These are phyloP conservation scores for Colletotrichum sp. DNA, from an alignment of 2,329 filamentous ascomycete species.

Conservation along the genomic window DNA sequence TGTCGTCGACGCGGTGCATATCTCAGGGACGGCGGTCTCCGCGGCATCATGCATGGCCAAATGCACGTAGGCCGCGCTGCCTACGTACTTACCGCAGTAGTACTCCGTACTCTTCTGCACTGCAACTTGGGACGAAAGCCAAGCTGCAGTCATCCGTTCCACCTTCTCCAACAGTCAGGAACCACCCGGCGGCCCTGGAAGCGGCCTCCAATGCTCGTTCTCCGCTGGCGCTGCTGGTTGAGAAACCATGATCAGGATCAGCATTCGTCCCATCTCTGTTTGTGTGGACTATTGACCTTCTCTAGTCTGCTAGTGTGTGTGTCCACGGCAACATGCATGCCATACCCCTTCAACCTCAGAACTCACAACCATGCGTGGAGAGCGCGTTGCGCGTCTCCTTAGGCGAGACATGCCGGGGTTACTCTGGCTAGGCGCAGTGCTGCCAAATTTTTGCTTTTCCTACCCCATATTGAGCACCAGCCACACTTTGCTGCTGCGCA, in stretches of 20 bases:
- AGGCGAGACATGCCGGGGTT: not conserved
- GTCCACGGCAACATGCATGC: not conserved
- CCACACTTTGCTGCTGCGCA: slow-evolving; percentile 4
- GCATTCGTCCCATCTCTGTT: not conserved
- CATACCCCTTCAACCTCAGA: not conserved
- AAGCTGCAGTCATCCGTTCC: not conserved
- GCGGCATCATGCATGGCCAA: not conserved
- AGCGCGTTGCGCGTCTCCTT: slow-evolving; percentile 16
- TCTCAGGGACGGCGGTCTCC: not conserved
- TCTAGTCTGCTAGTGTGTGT: not conserved
- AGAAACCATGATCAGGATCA: not conserved
- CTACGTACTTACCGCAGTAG: not conserved
- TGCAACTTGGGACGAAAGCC: not conserved
- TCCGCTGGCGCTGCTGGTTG: not conserved
- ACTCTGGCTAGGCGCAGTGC: not conserved
- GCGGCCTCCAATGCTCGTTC: not conserved
- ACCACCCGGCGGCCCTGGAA: not conserved
- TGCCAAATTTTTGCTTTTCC: not conserved
- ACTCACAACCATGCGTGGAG: not conserved
- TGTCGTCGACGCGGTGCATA: not conserved
- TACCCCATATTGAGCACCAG: slow-evolving; percentile 6
- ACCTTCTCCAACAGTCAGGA: not conserved
- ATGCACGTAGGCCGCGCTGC: not conserved
- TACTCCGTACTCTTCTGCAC: not conserved
- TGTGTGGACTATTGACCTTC: not conserved